Base-by-base conservation (phyloP, 345 rosid genomes). In the Salix udensis region DNA sequence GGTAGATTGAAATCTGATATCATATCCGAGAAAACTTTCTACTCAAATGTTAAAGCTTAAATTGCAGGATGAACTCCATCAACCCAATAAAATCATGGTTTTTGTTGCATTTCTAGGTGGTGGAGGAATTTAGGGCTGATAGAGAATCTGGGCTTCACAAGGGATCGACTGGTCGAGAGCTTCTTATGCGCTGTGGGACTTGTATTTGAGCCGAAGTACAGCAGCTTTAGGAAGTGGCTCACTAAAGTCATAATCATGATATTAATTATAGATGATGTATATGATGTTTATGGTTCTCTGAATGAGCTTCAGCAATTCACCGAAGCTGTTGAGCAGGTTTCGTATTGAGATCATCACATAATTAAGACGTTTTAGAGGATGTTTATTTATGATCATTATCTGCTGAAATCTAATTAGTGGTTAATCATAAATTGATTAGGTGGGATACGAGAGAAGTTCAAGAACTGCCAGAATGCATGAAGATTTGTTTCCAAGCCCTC, bases 101-200 rank as follows among this genome's bases (percentile, higher is more conserved):
- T 28, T 15, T 78, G 4, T 15, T 48, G 12, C 15, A 6, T 15
- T 26, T 73, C 46, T 50, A 86, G 93, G 77, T 89, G 93, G 93
- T 88, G 91, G 93, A 78, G 74, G 68, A 83, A 81, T 70, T 69
- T 85, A 48, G 84, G 78, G 18, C 64, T 88, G 19, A 80, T 81
- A 18, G 79, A 89, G 44, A 72, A 71, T 2, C 37, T 89, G 23
- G 73, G 71, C 36, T 89, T 89, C 55, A 62, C 87, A 0, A 84
- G 91, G 78, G 89, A 87, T 76, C 77, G 89, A 39, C 68, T 84
- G 64, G 91, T 85, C 0, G 90, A 89, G 67, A 74, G 91, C 40
- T 89, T 85, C 77, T 15, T 89, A 74, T 88, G 83, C 30, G 61
- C 87, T 0, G 79, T 88, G 15, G 93, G 93, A 55, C 72, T 88